Conservation (phyloP, 2,329 filamentous ascomycete species). For the Aspergillus floridensis region DNA sequence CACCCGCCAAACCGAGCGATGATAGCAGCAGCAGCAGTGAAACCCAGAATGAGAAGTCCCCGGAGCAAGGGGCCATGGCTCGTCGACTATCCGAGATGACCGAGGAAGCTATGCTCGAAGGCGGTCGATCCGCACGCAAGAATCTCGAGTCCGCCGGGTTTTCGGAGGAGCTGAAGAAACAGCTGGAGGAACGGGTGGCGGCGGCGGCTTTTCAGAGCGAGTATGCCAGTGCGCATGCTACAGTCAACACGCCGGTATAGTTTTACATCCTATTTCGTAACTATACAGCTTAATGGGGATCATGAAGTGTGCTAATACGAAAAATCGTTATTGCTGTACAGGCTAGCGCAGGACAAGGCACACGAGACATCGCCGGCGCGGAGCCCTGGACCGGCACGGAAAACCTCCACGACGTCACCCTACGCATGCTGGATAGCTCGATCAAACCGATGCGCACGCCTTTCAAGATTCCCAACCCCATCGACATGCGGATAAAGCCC, state of each 20-base stretch:
- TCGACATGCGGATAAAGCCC: slow-evolving; percentile 47
- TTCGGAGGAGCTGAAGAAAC: slow-evolving; percentile 58
- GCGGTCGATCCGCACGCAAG: slow-evolving; percentile 54
- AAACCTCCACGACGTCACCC: slow-evolving; percentile 67
- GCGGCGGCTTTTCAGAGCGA: slow-evolving; percentile 55
- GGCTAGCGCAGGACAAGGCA: slow-evolving; percentile 64
- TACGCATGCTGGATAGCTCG: slow-evolving; percentile 73
- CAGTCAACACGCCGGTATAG: slow-evolving; percentile 52
- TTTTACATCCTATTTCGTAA: background rate
- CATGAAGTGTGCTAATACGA: background rate
- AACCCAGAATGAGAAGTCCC: slow-evolving; percentile 19
- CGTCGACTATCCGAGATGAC: slow-evolving; percentile 59
- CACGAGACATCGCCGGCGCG: slow-evolving; percentile 64
- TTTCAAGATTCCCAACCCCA: slow-evolving; percentile 41
- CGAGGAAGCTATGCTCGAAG: slow-evolving; percentile 56
- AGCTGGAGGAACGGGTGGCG: slow-evolving; percentile 59
- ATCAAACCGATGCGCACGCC: slow-evolving; percentile 55
- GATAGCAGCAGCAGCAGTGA: slow-evolving; percentile 3
- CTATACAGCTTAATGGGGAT: background rate
- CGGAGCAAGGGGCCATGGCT: slow-evolving; percentile 56
- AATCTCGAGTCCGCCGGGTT: slow-evolving; percentile 62
- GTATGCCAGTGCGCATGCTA: slow-evolving; percentile 53
- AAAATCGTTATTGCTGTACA: slow-evolving; percentile 14
- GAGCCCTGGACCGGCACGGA: slow-evolving; percentile 78
- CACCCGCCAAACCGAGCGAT: slow-evolving; percentile 14